A percentile compares a stretch with the other conserved stretches of the same genome.
Evolutionary conservation across 352 stramenopile genomes (phyloP).

Genomic region (Pythium diclinum): DNA sequence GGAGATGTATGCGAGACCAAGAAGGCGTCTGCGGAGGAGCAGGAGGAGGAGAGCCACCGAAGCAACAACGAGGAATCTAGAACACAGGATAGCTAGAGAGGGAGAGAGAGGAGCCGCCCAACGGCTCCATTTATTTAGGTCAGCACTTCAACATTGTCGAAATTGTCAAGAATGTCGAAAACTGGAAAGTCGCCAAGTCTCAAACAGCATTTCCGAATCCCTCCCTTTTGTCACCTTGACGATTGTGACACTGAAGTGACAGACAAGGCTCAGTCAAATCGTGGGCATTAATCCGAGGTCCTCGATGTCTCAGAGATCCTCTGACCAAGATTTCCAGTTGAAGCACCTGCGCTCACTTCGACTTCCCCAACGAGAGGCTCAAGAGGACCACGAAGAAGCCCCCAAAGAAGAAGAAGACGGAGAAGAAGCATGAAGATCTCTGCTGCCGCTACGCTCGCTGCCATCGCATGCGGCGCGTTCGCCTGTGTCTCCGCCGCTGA

Average conservation of each 20-base stretch:
- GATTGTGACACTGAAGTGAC: too few relatives aligned
- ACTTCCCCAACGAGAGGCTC: not conserved
- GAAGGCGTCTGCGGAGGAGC: not conserved
- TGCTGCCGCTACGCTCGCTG: not conserved
- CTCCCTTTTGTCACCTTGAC: too few relatives aligned
- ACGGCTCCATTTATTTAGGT: not conserved
- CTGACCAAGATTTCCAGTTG: not conserved
- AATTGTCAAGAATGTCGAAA: not conserved
- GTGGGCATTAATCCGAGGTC: not conserved
- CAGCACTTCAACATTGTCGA: slow-evolving; percentile 1
- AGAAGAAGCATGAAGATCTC: slow-evolving; percentile 21
- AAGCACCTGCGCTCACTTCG: slow-evolving; percentile 1
- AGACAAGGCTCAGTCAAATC: too few relatives aligned
- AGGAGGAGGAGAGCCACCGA: not conserved
- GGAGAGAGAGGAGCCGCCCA: not conserved
- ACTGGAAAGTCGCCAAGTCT: not conserved
- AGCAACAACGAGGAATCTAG: not conserved
- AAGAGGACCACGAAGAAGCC: not conserved
- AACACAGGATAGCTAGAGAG: not conserved
- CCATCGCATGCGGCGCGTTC: not conserved
- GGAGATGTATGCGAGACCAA: not conserved
- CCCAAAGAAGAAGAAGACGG: slow-evolving; percentile 5
- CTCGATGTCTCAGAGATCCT: not conserved
- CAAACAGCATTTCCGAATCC: not conserved
- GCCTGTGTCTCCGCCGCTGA: not conserved